Conservation (phyloP, 2,329 filamentous ascomycete genomes). For the Xylaria sp. region DNA sequence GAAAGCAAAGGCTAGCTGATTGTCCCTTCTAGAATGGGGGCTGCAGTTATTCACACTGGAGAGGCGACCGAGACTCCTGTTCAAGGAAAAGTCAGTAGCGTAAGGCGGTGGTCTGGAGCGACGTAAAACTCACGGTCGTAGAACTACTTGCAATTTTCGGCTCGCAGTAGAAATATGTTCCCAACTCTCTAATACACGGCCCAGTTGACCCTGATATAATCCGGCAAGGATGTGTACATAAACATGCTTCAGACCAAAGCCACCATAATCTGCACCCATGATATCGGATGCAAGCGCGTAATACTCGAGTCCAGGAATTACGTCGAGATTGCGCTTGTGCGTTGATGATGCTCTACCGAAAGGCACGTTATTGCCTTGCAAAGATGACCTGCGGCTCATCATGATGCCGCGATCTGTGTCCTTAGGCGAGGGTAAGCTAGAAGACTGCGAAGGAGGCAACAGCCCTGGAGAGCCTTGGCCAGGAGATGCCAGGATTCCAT, state of each 20-base stretch:
- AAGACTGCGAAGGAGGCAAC: slow-evolving; percentile 59
- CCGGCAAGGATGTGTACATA: slow-evolving; percentile 87
- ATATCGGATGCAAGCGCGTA: slow-evolving; percentile 90
- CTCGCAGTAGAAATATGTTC: slow-evolving; percentile 68
- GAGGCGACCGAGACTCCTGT: slow-evolving; percentile 62
- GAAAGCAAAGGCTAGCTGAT: slow-evolving; percentile 79
- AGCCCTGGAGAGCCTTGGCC: slow-evolving; percentile 65
- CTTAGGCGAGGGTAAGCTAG: slow-evolving; percentile 63
- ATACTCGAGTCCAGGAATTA: slow-evolving; percentile 89
- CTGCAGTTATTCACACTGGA: slow-evolving; percentile 52
- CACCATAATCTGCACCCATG: slow-evolving; percentile 81
- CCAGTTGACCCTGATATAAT: slow-evolving; percentile 89
- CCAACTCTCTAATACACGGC: slow-evolving; percentile 86
- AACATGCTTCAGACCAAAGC: slow-evolving; percentile 83
- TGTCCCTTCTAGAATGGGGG: slow-evolving; percentile 61
- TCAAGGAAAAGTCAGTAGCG: slow-evolving; percentile 19
- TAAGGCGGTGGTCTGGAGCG: slow-evolving; percentile 6
- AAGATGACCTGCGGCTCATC: slow-evolving; percentile 63
- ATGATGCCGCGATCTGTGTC: slow-evolving; percentile 59
- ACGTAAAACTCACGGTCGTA: slow-evolving; percentile 72
- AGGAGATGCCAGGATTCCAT: slow-evolving; percentile 64
- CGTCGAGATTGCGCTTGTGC: slow-evolving; percentile 75
- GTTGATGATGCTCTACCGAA: slow-evolving; percentile 46
- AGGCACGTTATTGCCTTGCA: slow-evolving; percentile 55
- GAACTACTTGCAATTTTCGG: slow-evolving; percentile 73